phyloP scores from a whole-genome alignment of 179 eudicot genomes.

The Pouteria campechiana region DNA sequence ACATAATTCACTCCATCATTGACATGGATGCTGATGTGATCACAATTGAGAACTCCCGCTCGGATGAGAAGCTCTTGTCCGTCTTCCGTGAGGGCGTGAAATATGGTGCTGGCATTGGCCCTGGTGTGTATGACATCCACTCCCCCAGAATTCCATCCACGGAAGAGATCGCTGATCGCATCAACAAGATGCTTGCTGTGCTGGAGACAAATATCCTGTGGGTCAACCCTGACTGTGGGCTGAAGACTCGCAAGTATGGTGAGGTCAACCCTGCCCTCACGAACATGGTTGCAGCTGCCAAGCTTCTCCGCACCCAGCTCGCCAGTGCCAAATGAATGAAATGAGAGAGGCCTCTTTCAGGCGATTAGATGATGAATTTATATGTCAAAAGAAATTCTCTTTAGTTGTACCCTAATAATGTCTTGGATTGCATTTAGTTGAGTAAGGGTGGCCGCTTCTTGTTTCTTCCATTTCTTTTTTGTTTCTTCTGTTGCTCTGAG shows the following conservation, averaged over 20 bases:
- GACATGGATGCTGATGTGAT: constrained; percentile 96
- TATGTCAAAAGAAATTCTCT: too few relatives aligned
- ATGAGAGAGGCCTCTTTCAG: background rate
- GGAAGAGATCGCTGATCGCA: constrained; percentile 67
- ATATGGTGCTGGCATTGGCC: constrained; percentile 90
- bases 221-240: constrained; percentile 99
- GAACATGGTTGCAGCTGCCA: constrained; percentile 81
- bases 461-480: too few relatives aligned
- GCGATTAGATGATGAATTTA: too few relatives aligned
- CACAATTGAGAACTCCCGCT: constrained; percentile 90
- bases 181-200: constrained; percentile 92
- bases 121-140: constrained; percentile 91
- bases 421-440: too few relatives aligned
- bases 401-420: too few relatives aligned
- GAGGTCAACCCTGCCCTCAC: constrained; percentile 81
- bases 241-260: constrained; percentile 85
- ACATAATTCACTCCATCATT: constrained; percentile 86
- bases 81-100: constrained; percentile 90
- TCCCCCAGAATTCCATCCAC: constrained; percentile 85
- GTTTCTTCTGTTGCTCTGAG: too few relatives aligned
- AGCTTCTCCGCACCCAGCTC: constrained; percentile 67
- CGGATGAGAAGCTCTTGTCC: constrained; percentile 80
- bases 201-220: constrained; percentile 75
- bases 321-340: constrained; percentile 61
- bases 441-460: too few relatives aligned